Base-by-base conservation (phyloP, 148 eudicot genomes). In the Pouteria glomerata region DNA sequence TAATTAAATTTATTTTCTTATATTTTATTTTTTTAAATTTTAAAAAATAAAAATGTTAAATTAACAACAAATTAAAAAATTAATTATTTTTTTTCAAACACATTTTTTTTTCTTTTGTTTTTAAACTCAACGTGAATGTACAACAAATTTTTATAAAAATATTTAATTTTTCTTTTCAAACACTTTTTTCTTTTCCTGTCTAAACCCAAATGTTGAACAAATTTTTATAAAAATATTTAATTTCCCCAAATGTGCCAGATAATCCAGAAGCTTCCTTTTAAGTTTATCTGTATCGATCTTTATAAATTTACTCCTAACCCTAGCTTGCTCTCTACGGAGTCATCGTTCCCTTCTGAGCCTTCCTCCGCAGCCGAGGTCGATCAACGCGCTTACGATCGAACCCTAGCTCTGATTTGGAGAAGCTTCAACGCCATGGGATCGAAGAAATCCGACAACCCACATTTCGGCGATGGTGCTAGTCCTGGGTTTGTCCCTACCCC, bases 401-500 rank as follows among this genome's bases (percentile, higher is more conserved):
- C 21, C 15, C 35, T 62, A 10, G 41, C 21, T 69, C 62, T 35
- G 31, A 53, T 53, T 31, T 6, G 21, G 2, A 53, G 18, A 29
- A 6, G 15, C 50, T 24, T 15, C 41, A 14, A 8, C 51, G 31
- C 70, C 66, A 87, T 87, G 90, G 84, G 77, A 71, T 77, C 84
- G 29, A 86, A 73, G 66, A 77, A 60, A 51, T 45, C 88, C 27
- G 84, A 81, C 71, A 23, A 83, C 57, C 80, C 81, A 34, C 81
- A 64, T 62, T 76, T 79, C 63, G 86, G 86, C 35, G 88, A 87
- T 37, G 94, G 90, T 0, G 89, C 90, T 59, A 89, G 94, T 53
- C 94, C 94, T 19, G 94, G 90, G 94, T 89, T 44, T 61, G 57
- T 57, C 63, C 8, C 70, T 50, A 76, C 52, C 51, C 63, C 53